Percentiles rank a stretch among this genome's conserved stretches.
phyloP scores from a whole-genome alignment of 176 grass and related monocot species.

The Oryza nivara region DNA sequence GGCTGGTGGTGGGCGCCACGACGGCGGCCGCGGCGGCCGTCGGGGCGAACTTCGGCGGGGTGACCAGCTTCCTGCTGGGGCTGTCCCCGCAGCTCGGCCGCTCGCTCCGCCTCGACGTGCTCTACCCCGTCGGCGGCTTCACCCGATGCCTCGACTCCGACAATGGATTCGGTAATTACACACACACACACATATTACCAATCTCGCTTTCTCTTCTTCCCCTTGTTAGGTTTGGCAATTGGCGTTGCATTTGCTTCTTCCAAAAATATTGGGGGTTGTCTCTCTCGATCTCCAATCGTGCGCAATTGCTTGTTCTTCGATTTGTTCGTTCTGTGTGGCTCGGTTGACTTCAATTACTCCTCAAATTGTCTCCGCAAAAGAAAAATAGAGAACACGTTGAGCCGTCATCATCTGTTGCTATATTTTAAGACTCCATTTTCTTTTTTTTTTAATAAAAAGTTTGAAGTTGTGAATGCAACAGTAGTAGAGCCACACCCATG shows the following conservation, averaged over 20 bases:
- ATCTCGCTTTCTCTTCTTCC: too few relatives aligned
- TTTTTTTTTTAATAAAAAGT: not conserved
- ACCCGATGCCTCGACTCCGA: constrained; percentile 80
- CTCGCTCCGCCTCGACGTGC: constrained; percentile 74
- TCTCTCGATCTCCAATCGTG: not conserved
- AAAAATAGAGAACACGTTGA: not conserved
- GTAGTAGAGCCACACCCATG: not conserved
- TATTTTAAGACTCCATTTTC: not conserved
- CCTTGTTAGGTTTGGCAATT: not conserved
- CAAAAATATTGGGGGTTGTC: not conserved
- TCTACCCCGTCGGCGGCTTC: constrained; percentile 88
- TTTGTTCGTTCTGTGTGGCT: not conserved
- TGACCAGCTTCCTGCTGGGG: constrained; percentile 90
- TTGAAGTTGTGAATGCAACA: not conserved
- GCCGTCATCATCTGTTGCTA: not conserved
- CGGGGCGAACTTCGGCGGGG: constrained; percentile 82
- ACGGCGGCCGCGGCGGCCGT: constrained; percentile 66
- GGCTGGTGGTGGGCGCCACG: constrained; percentile 58
- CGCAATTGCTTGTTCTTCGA: not conserved
- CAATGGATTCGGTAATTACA: constrained; percentile 63
- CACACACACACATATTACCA: too few relatives aligned
- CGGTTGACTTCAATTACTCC: constrained; percentile 4
- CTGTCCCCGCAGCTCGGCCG: constrained; percentile 75
- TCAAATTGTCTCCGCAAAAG: not conserved
- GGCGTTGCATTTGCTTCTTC: constrained; percentile 11